phyloP scores from a whole-genome alignment of 306 rosid species.

The Vachellia pachyceras region DNA sequence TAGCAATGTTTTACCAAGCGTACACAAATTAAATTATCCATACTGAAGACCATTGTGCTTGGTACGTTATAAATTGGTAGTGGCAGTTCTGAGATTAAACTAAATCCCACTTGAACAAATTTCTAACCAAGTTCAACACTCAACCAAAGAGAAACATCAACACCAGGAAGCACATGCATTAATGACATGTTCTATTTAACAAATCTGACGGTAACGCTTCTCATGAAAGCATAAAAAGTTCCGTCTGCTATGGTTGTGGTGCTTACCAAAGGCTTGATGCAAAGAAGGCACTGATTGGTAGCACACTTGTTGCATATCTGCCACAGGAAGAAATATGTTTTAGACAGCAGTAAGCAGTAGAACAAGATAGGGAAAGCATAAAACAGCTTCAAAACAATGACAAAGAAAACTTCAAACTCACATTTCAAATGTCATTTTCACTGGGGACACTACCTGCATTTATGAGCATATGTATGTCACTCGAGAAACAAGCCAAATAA shows the following conservation, averaged over 20 bases:
- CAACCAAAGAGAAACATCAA: not conserved
- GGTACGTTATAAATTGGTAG: not conserved
- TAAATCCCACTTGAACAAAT: not conserved
- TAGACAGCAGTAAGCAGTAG: slow-evolving; percentile 25
- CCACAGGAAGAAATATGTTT: slow-evolving; percentile 26
- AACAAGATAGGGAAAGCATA: slow-evolving; percentile 6
- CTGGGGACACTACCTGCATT: slow-evolving; percentile 87
- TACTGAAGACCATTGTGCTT: not conserved
- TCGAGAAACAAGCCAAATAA: slow-evolving; percentile 18
- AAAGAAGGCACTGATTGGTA: slow-evolving; percentile 93
- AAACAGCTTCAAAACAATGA: slow-evolving; percentile 8
- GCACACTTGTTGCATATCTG: slow-evolving; percentile 94
- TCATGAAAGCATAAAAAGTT: not conserved
- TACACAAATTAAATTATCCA: slow-evolving; percentile 11
- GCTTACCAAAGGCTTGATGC: slow-evolving; percentile 98
- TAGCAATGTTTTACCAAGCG: not conserved
- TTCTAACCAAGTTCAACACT: not conserved
- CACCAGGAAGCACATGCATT: not conserved
- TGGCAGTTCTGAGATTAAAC: not conserved
- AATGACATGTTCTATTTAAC: not conserved
- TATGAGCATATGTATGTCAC: slow-evolving; percentile 20
- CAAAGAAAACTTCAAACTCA: slow-evolving; percentile 43
- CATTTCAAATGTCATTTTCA: slow-evolving; percentile 94
- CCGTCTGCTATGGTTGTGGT: not conserved
- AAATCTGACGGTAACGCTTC: not conserved